Base-by-base conservation (phyloP, 2,329 filamentous ascomycete genomes). In the Fusarium dlaminii region DNA sequence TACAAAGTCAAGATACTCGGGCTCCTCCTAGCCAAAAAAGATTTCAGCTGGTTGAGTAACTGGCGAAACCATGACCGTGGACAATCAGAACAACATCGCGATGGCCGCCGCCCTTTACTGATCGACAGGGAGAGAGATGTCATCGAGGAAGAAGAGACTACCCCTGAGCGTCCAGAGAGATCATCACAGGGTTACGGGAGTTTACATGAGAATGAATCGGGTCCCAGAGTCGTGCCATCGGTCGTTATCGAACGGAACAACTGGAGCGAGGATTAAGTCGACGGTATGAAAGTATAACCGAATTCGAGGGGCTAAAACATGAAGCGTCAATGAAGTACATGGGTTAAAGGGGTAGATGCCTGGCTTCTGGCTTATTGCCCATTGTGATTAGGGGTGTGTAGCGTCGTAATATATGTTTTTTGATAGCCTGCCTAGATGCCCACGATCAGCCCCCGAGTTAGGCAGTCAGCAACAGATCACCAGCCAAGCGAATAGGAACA, bases 31-130 rank as follows among this genome's bases (percentile, higher is more conserved):
- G 78, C 78, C 63, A 78, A 74, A 39, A 75, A 81, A 6, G 74
- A 78, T 20, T 70, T 74, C 5, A 75, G 66, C 18, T 82, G 81
- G 80, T 82, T 80, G 78, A 80, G 72, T 17, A 68, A 74, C 2
- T 79, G 78, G 70, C 62, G 77, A n/a, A 70, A 64, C 11, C 55
- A 63, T 17, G 52, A 48, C 10, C 60, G 27, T 24, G 34, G 56
- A 29, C 55, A 69, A 30, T n/a, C 48, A 46, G 40, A 34, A n/a
- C 66, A 63, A 20, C 56, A 64, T 18, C 58, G 52, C 17, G 79
- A 76, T 51, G 77, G 66, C 39, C 63, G 66, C 15, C 77, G 77
- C 4, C 77, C 79, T 1, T 72, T 82, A 13, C 64, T 81, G 17
- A 75, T 74, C n/a, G 75, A 72, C 45, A 52, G 74, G 66, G 55